A percentile compares a stretch with the other conserved stretches of the same genome.
These are phyloP conservation scores for Penicillium lividum DNA, from an alignment of 495 filamentous ascomycete genomes.

Conservation along the genomic window DNA sequence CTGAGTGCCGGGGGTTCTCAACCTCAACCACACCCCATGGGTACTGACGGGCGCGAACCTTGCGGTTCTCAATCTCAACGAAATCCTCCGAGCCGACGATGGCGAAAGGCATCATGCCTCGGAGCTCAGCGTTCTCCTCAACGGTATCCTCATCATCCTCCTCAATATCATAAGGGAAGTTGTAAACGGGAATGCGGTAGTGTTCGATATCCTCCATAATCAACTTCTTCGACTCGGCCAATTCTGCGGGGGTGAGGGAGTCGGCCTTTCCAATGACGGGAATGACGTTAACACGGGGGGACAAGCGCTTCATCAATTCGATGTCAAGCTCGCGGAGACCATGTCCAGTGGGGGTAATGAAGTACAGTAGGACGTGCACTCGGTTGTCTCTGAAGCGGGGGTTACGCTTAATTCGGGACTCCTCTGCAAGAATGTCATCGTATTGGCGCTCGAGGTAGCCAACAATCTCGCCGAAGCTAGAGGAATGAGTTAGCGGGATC, in stretches of 20 bases:
- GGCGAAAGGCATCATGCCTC: slow-evolving; percentile 97
- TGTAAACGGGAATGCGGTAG: slow-evolving; percentile 99
- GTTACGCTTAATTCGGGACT: slow-evolving; percentile 99
- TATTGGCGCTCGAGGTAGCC: slow-evolving; percentile 98
- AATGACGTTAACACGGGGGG: slow-evolving; percentile 97
- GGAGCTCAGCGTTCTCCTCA: slow-evolving; percentile 96
- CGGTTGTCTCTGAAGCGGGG: slow-evolving; percentile 98
- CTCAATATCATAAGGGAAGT: slow-evolving; percentile 99
- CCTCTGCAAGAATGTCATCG: slow-evolving; percentile 97
- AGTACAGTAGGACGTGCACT: slow-evolving; percentile 96
- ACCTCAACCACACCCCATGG: slow-evolving; percentile 99
- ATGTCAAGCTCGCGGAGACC: slow-evolving; percentile 98
- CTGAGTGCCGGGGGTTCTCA: slow-evolving; percentile 97
- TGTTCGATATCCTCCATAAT: slow-evolving; percentile 99
- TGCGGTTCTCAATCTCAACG: slow-evolving; percentile 87
- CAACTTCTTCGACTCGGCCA: slow-evolving; percentile 98
- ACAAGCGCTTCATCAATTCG: slow-evolving; percentile 98
- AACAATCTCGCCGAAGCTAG: slow-evolving; percentile 92
- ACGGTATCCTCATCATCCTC: slow-evolving; percentile 99
- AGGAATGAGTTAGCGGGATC: slow-evolving; percentile 28
- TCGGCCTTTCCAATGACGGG: slow-evolving; percentile 98
- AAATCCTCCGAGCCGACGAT: slow-evolving; percentile 97
- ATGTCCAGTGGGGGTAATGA: slow-evolving; percentile 97
- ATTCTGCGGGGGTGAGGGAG: slow-evolving; percentile 91
- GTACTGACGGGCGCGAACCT: slow-evolving; percentile 93